Percentiles rank a stretch among this genome's conserved stretches.
Evolutionary conservation across 1,284 basidiomycete species (phyloP).

Genomic region (Serendipita sp.): DNA sequence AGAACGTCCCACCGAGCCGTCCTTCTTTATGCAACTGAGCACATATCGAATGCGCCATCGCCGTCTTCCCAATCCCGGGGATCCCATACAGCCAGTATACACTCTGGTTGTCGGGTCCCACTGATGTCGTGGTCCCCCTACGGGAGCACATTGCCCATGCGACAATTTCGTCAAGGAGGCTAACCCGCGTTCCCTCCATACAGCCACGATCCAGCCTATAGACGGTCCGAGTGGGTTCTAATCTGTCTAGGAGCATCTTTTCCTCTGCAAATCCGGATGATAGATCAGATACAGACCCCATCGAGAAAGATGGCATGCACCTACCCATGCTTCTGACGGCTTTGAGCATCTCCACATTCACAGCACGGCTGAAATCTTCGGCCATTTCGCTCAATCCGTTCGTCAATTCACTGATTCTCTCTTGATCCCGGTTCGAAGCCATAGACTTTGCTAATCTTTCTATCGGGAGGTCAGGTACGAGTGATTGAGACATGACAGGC

Average conservation of each 20-base stretch:
- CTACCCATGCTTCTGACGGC: background rate
- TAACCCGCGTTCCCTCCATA: background rate
- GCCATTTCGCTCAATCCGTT: background rate
- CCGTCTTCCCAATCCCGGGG: constrained; percentile 18
- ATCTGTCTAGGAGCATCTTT: background rate
- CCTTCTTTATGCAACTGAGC: constrained; percentile 3
- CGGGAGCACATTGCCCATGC: background rate
- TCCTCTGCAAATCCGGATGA: background rate
- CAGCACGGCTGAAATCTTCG: background rate
- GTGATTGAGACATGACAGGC: background rate
- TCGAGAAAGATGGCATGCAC: background rate
- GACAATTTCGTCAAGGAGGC: background rate
- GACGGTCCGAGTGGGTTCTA: background rate
- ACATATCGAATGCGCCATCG: constrained; percentile 17
- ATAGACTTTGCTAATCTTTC: background rate
- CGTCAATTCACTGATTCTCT: background rate
- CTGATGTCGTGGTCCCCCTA: background rate
- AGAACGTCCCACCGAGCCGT: constrained; percentile 21
- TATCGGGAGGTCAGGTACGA: background rate
- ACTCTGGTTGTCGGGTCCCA: background rate
- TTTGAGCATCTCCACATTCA: background rate
- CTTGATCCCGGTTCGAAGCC: background rate
- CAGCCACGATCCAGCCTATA: background rate
- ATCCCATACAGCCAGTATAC: constrained; percentile 18
- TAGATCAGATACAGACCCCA: background rate